These are phyloP conservation scores for Punica granatum DNA, from an alignment of 345 rosid species.

Conservation along the genomic window DNA sequence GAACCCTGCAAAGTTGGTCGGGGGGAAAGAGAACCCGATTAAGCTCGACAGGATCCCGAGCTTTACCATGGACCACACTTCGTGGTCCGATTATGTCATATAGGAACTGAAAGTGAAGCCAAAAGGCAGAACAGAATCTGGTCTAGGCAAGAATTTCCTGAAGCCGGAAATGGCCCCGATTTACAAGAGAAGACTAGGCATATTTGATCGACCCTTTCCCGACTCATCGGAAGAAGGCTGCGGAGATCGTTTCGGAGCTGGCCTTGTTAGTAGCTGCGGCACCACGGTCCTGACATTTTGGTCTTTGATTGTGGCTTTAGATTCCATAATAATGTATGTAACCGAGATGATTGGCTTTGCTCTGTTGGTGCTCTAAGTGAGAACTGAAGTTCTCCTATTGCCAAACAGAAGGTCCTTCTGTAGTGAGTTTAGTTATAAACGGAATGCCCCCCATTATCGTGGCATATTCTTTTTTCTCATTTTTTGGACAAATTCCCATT, in stretches of 20 bases:
- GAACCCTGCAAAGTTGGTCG: constrained; percentile 77
- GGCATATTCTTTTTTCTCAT: no score
- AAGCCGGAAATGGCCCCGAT: no score
- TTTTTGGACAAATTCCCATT: no score
- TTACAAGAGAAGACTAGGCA: no score
- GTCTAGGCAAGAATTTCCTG: no score
- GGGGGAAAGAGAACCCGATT: constrained; percentile 63
- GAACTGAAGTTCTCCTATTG: constrained; percentile 6
- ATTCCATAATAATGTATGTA: background rate
- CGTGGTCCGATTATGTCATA: constrained; percentile 85
- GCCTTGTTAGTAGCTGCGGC: background rate
- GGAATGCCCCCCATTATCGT: background rate
- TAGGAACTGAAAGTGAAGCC: constrained; percentile 11
- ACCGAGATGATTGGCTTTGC: no score
- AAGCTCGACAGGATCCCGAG: constrained; percentile 70
- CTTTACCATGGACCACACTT: constrained; percentile 80
- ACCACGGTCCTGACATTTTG: background rate
- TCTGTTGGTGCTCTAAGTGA: constrained; percentile 7
- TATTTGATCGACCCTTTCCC: no score
- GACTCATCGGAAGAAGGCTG: background rate
- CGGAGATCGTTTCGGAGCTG: background rate
- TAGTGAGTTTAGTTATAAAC: no score
- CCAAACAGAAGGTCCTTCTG: background rate
- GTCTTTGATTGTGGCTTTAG: background rate
- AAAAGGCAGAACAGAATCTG: background rate